Base-by-base conservation (phyloP, 2,329 filamentous ascomycete genomes). In the Colletotrichum sp. region DNA sequence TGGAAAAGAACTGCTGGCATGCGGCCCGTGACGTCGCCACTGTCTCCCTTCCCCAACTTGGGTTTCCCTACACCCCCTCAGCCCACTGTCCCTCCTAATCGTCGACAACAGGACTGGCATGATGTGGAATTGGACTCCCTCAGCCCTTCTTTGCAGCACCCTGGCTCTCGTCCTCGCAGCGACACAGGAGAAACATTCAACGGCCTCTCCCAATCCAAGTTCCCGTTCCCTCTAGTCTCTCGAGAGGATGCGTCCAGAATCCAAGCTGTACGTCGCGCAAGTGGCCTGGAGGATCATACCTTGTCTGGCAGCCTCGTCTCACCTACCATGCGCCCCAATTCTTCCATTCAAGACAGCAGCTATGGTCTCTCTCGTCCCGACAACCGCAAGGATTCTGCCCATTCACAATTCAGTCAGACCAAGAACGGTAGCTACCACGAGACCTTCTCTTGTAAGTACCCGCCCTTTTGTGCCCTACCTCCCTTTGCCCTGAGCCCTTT, bases 281-380 rank as follows among this genome's bases (percentile, higher is more conserved):
- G 77, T 52, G 77, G 77, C 48, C 57, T 78, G 5, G 77, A 78
- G 34, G 77, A 78, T n/a, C 77, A 78, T 36, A 76, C 75, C 24
- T 66, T 75, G 18, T 73, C 75, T 9, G 77, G 77, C 24, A 58
- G 71, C 6, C 58, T 74, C 6, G 16, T 64, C 26, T 74, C 65
- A 2, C 32, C 63, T 24, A 57, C 69, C 10, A 16, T 64, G 13
- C 32, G 66, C 21, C 15, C 69, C 6, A 12, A 52, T 58, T 63
- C 32, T 28, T 74, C 71, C 8, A 64, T 36, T 8, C 64, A 68
- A n/a, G 30, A 71, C 15, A 66, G 64, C 52, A 74, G 43, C 48
- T 18, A 69, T 13, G 32, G 21, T 15, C 52, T 48, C 15, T 28
- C 65, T 18, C 65, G 38, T 21, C 43, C 65, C 1, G 26, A 48